Evolutionary conservation across 2,329 filamentous ascomycete genomes (phyloP).

Genomic region (Cladophialophora exuberans): DNA sequence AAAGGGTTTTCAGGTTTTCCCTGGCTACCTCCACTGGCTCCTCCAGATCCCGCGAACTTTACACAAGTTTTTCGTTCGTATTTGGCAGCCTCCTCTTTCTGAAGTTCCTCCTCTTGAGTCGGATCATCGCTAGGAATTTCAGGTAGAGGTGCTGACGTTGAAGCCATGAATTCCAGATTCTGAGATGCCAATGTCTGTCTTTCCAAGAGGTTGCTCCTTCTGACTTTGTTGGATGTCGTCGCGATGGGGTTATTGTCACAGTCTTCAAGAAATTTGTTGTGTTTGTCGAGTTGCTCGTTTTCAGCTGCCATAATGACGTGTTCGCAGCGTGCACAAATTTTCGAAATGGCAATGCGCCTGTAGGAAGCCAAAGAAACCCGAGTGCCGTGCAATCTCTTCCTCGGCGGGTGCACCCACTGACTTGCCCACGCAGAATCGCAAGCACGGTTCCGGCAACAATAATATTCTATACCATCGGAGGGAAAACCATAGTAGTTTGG

Average conservation of each 20-base stretch:
- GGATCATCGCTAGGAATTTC: no score
- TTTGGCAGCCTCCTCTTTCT: no score
- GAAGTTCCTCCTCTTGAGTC: background rate
- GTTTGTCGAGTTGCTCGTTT: background rate
- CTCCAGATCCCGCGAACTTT: no score
- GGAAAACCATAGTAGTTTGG: background rate
- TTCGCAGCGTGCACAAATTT: background rate
- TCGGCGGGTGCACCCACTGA: conserved; percentile 5
- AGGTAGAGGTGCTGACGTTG: no score
- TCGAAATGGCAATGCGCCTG: background rate
- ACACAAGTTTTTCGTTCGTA: background rate
- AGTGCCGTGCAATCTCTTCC: background rate
- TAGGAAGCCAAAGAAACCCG: background rate
- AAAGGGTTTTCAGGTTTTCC: no score
- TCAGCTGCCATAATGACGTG: background rate
- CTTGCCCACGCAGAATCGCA: conserved; percentile 5
- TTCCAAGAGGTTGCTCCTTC: no score
- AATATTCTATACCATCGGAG: conserved; percentile 7
- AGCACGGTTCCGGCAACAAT: conserved; percentile 5
- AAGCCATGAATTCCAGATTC: no score
- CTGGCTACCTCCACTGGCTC: background rate
- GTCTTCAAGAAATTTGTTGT: no score
- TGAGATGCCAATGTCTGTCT: no score
- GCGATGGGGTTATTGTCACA: no score
- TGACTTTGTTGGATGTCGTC: no score